Conservation (phyloP, 139 green algal species). For the Zygnema circumcarinatum region DNA sequence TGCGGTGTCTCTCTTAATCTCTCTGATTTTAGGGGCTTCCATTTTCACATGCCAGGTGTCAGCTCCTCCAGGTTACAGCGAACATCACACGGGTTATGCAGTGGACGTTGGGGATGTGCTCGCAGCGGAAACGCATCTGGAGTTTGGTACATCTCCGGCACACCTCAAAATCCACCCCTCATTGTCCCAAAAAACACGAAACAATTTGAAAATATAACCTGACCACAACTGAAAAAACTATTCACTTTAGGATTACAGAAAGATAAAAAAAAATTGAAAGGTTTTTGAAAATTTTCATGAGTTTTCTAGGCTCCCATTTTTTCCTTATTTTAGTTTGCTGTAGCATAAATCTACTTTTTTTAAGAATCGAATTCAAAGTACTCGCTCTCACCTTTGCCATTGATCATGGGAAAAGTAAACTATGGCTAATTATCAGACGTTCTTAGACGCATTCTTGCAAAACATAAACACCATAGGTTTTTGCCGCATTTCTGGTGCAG, state of each 20-base stretch:
- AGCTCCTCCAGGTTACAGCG: slow-evolving; percentile 63
- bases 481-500: slow-evolving; percentile 33
- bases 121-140: slow-evolving; percentile 43
- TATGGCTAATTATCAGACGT: no score
- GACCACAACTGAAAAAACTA: not conserved
- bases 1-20: no score
- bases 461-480: no score
- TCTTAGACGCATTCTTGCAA: no score
- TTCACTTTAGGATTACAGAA: not conserved
- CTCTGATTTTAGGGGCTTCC: no score
- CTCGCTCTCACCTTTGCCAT: slow-evolving; percentile 33
- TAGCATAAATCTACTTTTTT: slow-evolving; percentile 13
- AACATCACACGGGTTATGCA: slow-evolving; percentile 68
- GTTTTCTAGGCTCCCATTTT: not conserved
- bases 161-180: not conserved
- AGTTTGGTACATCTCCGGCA: slow-evolving; percentile 41
- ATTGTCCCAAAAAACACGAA: not conserved
- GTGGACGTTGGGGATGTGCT: slow-evolving; percentile 62
- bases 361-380: not conserved
- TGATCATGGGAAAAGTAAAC: no score
- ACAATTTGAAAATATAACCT: not conserved
- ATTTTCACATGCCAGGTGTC: slow-evolving; percentile 64
- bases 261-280: not conserved
- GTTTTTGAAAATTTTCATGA: not conserved
- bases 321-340: not conserved